phyloP scores from a whole-genome alignment of 2,329 filamentous ascomycete genomes.

The Colletotrichum echinochloae region DNA sequence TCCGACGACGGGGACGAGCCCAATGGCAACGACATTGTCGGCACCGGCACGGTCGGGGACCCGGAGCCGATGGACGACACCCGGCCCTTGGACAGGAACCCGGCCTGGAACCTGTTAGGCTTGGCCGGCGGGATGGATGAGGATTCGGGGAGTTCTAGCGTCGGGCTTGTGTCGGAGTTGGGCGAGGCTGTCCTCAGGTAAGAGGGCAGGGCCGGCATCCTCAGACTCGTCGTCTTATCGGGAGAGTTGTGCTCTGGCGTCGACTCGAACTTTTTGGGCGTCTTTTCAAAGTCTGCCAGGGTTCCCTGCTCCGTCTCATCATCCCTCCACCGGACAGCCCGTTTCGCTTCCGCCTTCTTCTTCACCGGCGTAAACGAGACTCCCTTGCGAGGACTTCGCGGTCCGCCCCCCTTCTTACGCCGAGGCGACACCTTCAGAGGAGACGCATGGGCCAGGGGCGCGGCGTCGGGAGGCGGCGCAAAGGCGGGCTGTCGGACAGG shows the following conservation, averaged over 20 bases:
- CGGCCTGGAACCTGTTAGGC: slow-evolving; percentile 85
- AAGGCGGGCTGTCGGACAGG: slow-evolving; percentile 60
- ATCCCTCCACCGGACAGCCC: slow-evolving; percentile 91
- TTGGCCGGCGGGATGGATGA: slow-evolving; percentile 59
- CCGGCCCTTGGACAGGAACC: slow-evolving; percentile 77
- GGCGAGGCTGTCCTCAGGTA: slow-evolving; percentile 59
- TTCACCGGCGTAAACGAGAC: slow-evolving; percentile 87
- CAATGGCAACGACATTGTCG: slow-evolving; percentile 68
- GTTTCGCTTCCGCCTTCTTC: slow-evolving; percentile 76
- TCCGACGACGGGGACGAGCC: slow-evolving; percentile 64
- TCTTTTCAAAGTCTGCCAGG: slow-evolving; percentile 91
- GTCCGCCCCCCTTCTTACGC: slow-evolving; percentile 73
- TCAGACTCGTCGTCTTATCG: slow-evolving; percentile 51
- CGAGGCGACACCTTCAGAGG: slow-evolving; percentile 85
- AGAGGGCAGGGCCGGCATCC: slow-evolving; percentile 60
- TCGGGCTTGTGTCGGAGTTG: slow-evolving; percentile 67
- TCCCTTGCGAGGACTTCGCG: slow-evolving; percentile 67
- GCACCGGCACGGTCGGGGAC: slow-evolving; percentile 70
- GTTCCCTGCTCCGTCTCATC: slow-evolving; percentile 86
- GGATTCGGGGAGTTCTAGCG: slow-evolving; percentile 65
- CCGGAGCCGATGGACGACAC: slow-evolving; percentile 59
- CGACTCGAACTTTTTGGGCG: slow-evolving; percentile 75
- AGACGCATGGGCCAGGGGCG: slow-evolving; percentile 54
- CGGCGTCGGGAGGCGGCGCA: slow-evolving; percentile 46
- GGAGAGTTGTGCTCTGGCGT: slow-evolving; percentile 67